These are phyloP conservation scores for Asclepias syriaca DNA, from an alignment of 257 asterid genomes.

Conservation along the genomic window DNA sequence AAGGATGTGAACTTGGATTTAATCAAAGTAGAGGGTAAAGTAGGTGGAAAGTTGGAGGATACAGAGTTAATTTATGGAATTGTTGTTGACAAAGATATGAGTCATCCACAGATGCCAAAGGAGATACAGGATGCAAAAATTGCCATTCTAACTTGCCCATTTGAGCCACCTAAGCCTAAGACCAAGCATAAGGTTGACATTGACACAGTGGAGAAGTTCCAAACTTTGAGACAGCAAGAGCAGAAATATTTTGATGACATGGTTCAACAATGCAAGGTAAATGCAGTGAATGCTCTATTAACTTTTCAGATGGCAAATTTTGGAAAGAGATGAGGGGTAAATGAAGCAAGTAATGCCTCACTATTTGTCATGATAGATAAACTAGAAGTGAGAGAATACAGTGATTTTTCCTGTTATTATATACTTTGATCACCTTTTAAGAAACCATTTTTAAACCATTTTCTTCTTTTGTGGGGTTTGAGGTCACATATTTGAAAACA, in stretches of 20 bases:
- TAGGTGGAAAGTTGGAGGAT: constrained; percentile 96
- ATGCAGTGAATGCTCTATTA: not conserved
- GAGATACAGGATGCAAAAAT: constrained; percentile 83
- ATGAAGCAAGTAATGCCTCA: not conserved
- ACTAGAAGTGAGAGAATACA: not conserved
- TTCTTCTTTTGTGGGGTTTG: not conserved
- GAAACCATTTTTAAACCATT: not conserved
- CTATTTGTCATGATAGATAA: not conserved
- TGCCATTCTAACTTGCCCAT: constrained; percentile 92
- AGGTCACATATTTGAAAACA: too few species aligned
- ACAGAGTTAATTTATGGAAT: constrained; percentile 87
- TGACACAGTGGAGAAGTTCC: constrained; percentile 87
- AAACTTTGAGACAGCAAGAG: constrained; percentile 76
- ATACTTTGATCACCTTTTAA: not conserved
- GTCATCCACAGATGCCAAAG: constrained; percentile 99
- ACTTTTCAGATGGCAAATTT: not conserved
- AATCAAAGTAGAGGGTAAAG: constrained; percentile 96
- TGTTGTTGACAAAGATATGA: constrained; percentile 91
- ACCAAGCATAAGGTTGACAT: constrained; percentile 98
- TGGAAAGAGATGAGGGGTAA: not conserved
- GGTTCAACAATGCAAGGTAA: constrained; percentile 97
- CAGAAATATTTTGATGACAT: constrained; percentile 89
- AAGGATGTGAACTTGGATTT: constrained; percentile 91
- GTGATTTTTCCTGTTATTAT: not conserved
- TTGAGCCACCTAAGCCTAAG: constrained; percentile 99